phyloP scores from a whole-genome alignment of 805 yeast species.

The Yamadazyma phyllophila region DNA sequence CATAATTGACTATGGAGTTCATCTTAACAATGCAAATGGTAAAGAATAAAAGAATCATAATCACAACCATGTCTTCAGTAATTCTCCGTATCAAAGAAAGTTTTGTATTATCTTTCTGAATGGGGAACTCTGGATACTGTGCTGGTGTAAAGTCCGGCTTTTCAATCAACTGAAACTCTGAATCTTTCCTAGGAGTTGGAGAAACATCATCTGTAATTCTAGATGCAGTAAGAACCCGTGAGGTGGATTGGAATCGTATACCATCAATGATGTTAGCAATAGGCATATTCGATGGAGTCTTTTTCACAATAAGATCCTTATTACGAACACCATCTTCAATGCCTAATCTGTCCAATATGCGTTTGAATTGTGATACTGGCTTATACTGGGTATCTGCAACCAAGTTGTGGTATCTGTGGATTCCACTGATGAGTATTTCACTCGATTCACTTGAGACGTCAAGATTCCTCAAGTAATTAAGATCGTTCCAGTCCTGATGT shows the following conservation, averaged over 20 bases:
- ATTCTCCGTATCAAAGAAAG: slow-evolving; percentile 27
- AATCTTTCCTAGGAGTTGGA: slow-evolving; percentile 10
- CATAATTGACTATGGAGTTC: neutral
- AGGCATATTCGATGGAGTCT: slow-evolving; percentile 7
- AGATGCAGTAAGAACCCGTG: neutral
- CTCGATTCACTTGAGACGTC: slow-evolving; percentile 16
- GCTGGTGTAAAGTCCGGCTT: slow-evolving; percentile 5
- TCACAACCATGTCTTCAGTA: slow-evolving; percentile 50
- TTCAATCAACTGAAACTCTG: slow-evolving; percentile 9
- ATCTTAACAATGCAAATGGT: neutral
- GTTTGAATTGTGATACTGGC: slow-evolving; percentile 31
- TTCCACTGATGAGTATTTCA: slow-evolving; percentile 32
- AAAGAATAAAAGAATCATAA: slow-evolving; percentile 26
- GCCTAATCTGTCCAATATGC: slow-evolving; percentile 2
- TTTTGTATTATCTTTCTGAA: neutral
- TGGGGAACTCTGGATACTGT: slow-evolving; percentile 4
- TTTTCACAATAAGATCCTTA: neutral
- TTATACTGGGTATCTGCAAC: slow-evolving; percentile 31
- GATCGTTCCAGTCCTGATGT: slow-evolving; percentile 16
- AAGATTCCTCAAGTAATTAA: slow-evolving; percentile 7
- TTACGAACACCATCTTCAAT: slow-evolving; percentile 18
- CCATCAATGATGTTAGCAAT: slow-evolving; percentile 37
- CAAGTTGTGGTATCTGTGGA: slow-evolving; percentile 32
- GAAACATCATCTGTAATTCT: neutral
- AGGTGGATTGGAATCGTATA: slow-evolving; percentile 25